Conservation (phyloP, 352 stramenopile species). For the Globisporangium sylvaticum region DNA sequence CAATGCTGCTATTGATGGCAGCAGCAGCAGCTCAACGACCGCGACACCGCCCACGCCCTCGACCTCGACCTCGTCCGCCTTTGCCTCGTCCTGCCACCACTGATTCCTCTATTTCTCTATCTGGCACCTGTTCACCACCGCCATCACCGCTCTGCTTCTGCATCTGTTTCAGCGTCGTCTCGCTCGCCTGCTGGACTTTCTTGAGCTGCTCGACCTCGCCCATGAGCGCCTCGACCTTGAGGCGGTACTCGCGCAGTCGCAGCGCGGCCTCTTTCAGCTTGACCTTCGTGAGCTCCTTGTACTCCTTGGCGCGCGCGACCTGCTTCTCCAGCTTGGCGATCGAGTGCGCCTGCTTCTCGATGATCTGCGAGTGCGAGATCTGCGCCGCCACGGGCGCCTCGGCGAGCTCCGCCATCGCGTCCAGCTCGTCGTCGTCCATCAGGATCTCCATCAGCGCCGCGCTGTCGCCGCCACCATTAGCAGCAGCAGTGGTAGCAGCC, state of each 20-base stretch:
- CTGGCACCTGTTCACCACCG: not conserved
- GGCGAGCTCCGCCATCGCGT: conserved; percentile 9
- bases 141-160: not conserved
- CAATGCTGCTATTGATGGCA: not conserved
- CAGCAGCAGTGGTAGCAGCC: not conserved
- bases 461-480: not conserved
- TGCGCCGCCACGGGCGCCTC: conserved; percentile 26
- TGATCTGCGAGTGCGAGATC: conserved; percentile 69
- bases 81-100: not conserved
- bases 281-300: conserved; percentile 53
- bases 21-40: not conserved
- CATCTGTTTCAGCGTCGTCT: not conserved
- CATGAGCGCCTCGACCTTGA: conserved; percentile 50
- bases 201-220: conserved; percentile 23
- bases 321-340: conserved; percentile 48
- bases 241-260: conserved; percentile 55
- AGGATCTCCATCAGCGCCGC: conserved; percentile 12
- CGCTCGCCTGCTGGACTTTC: conserved; percentile 8
- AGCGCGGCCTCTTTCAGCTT: conserved; percentile 66
- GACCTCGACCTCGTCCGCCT: conserved; percentile 3
- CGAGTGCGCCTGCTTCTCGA: conserved; percentile 53
- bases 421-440: conserved; percentile 13
- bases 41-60: conserved; percentile 4
- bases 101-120: conserved; percentile 16
- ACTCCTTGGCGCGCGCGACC: conserved; percentile 33